Base-by-base conservation (phyloP, 2,329 filamentous ascomycete genomes). In the Aureobasidium sp. region DNA sequence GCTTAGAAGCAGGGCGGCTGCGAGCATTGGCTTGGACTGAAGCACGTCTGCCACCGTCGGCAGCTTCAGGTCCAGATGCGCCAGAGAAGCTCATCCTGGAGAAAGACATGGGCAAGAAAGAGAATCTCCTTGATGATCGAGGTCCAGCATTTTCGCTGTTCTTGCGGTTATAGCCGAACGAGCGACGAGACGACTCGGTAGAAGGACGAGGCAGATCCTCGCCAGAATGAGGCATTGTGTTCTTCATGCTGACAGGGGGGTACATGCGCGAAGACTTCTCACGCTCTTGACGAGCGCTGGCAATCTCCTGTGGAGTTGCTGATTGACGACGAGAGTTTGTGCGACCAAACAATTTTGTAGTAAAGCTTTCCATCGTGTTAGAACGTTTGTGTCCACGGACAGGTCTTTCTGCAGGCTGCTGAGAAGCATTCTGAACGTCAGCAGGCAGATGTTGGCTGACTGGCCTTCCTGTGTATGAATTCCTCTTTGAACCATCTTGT, bases 231-330 rank as follows among this genome's bases (percentile, higher is more conserved):
- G 84, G 78, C 74, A 88, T 84, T 1, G 85, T 80, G 65, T 88
- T 87, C 65, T 88, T 84, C 91, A 97, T 95, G 77, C 92, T 96
- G 52, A 93, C 89, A 4, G 93, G 93, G 62, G 93, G 93, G 70
- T 97, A 95, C 66, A 84, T 87, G 72, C 85, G 87, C 59, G 83
- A 78, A 65, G 87, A 86, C 72, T 90, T 85, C 66, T 80, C 76
- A 72, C 90, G 85, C 65, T 80, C 76, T 34, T 37, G 55, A 34
- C 55, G 55, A 63, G 74, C 75, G 64, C 47, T 39, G 44, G 71
- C 69, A 59, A 69, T 67, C 17, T 59, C 63, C 39, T 63, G 60
- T 68, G 69, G 44, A 65, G 43, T 60, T 56, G 69, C 66, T 6
- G 70, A 70, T 50, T 69, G 66, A 20, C 72, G 68, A 46, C 69